phyloP scores from a whole-genome alignment of 257 asterid genomes.

The Sherardia arvensis region DNA sequence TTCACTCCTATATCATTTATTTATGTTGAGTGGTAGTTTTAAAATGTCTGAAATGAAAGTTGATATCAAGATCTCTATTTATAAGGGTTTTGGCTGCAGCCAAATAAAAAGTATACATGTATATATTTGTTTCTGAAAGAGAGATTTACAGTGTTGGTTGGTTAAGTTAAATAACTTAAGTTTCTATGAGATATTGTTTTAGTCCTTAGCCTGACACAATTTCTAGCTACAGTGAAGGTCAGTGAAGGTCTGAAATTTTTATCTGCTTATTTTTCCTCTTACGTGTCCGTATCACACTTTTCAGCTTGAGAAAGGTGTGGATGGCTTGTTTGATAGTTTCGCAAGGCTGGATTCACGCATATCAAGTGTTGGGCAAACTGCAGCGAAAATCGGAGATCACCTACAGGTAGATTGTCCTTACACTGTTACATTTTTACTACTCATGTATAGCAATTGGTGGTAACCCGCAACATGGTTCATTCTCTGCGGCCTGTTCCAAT shows the following conservation, averaged over 20 bases:
- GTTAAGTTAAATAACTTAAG: not conserved
- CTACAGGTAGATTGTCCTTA: conserved; percentile 54
- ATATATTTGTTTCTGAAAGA: not conserved
- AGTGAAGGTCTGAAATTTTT: not conserved
- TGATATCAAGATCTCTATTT: too few species aligned
- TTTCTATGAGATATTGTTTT: not conserved
- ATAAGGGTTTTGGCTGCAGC: too few species aligned
- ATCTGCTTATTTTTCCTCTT: not conserved
- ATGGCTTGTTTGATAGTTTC: conserved; percentile 90
- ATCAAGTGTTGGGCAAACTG: conserved; percentile 98
- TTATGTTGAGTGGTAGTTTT: not conserved
- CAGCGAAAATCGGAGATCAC: conserved; percentile 99
- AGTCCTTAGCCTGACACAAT: not conserved
- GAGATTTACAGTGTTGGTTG: not conserved
- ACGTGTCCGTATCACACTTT: conserved; percentile 8
- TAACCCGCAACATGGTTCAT: too few species aligned
- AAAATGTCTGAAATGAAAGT: not conserved
- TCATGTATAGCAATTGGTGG: too few species aligned
- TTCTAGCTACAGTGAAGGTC: not conserved
- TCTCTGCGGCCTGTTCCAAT: conserved; percentile 5
- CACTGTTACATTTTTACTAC: too few species aligned
- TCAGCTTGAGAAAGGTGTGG: conserved; percentile 98
- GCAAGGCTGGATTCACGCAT: conserved; percentile 93
- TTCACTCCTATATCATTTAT: not conserved
- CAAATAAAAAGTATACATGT: too few species aligned